A percentile compares a stretch with the other conserved stretches of the same genome.
Evolutionary conservation across 177 flowering plant species (phyloP).

Genomic region (Vitis hybrid): DNA sequence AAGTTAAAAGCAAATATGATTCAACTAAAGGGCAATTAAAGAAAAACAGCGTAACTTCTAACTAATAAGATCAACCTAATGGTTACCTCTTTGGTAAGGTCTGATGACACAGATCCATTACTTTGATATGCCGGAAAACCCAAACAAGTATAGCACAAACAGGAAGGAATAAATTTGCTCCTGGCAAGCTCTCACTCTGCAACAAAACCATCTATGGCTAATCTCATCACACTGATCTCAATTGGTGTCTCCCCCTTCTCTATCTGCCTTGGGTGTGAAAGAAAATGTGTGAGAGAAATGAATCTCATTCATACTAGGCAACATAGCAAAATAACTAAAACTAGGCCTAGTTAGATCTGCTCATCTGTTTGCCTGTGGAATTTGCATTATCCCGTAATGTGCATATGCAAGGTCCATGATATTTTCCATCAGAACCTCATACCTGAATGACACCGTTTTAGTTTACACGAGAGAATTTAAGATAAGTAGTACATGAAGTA

Average conservation of each 20-base stretch:
- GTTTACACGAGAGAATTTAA: too few relatives aligned
- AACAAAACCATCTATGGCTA: conserved; percentile 53
- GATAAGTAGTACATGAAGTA: background rate
- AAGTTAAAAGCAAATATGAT: background rate
- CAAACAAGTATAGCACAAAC: conserved; percentile 46
- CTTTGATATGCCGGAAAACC: conserved; percentile 13
- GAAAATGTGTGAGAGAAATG: conserved; percentile 15
- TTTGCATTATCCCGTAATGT: conserved; percentile 67
- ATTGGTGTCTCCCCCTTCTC: conserved; percentile 89
- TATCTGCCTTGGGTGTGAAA: conserved; percentile 64
- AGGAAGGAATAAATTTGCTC: conserved; percentile 65
- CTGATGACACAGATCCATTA: conserved; percentile 34
- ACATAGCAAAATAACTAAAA: background rate
- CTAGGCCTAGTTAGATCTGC: conserved; percentile 15
- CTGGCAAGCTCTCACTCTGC: conserved; percentile 46
- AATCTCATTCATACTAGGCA: conserved; percentile 10
- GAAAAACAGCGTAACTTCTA: background rate
- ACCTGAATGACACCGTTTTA: conserved; percentile 47
- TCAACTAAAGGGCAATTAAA: background rate
- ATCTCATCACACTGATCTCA: conserved; percentile 47
- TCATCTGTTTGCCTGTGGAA: conserved; percentile 42
- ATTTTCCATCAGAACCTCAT: conserved; percentile 81
- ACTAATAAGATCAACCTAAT: background rate
- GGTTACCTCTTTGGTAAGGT: conserved; percentile 31
- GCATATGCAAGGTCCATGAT: conserved; percentile 96